Evolutionary conservation across 768 basidiomycete species (phyloP).

Genomic region (Tulasnella calospora): DNA sequence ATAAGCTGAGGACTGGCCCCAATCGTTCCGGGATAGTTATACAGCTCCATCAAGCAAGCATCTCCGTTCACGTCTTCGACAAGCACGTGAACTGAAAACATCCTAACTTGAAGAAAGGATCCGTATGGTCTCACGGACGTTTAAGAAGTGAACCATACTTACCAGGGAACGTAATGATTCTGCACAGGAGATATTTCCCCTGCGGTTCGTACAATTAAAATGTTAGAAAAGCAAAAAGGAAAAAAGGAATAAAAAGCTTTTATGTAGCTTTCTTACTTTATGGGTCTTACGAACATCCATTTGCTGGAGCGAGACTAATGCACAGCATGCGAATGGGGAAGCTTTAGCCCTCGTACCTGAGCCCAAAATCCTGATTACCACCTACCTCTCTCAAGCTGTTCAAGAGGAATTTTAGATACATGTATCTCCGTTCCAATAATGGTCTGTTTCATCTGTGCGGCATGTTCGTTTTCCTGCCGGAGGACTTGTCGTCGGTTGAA

Average conservation of each 20-base stretch:
- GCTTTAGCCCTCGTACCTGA: neutral
- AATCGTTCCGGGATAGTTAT: conserved; percentile 34
- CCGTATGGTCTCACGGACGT: neutral
- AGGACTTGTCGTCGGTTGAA: neutral
- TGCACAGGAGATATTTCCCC: conserved; percentile 14
- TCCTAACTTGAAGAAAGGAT: conserved; percentile 1
- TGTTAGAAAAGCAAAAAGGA: neutral
- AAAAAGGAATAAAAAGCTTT: no score
- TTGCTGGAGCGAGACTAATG: neutral
- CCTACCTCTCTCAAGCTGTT: neutral
- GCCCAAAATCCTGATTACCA: neutral
- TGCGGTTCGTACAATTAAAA: neutral
- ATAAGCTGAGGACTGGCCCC: conserved; percentile 28
- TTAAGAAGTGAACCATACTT: neutral
- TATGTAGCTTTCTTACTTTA: neutral
- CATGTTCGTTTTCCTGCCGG: neutral
- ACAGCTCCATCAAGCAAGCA: conserved; percentile 30
- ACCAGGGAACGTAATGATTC: neutral
- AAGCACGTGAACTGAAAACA: conserved; percentile 19
- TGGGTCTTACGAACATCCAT: conserved; percentile 16
- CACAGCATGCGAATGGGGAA: neutral
- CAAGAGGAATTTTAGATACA: neutral
- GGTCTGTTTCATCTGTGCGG: neutral
- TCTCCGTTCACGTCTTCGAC: conserved; percentile 35
- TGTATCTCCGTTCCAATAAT: neutral